Base-by-base conservation (phyloP, 257 asterid species). In the Hygrophila difformis region DNA sequence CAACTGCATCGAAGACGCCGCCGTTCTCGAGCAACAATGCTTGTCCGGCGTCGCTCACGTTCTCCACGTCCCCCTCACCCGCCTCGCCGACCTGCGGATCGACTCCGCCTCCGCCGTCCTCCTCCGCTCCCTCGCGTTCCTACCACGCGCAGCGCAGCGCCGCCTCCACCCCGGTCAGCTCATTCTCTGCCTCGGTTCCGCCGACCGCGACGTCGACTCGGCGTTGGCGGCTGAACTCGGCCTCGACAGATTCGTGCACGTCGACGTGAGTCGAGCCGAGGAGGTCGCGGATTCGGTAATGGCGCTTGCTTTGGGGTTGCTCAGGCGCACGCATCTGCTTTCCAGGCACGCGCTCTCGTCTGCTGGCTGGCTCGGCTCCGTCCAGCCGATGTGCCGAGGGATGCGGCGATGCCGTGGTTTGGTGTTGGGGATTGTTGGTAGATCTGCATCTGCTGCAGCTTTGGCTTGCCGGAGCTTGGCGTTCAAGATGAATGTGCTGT, bases 131-230 rank as follows among this genome's bases (percentile, higher is more conserved):
- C 82, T 89, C 42, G 73, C 94, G 3, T 89, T 89, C 80, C 93
- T 85, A 37, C 97, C 97, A 3, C 93, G 96, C 68, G 96, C 97
- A 5, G 96, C 94, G n/a, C 97, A 89, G 72, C 87, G 97, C 44
- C 81, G 91, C 12, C 94, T 84, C 57, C 93, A 91, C 12, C 87
- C 97, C 3, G 77, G 87, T 78, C 97, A 89, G 74, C 81, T 89
- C 45, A 75, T 89, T 38, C 82, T 85, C 18, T 85, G 96, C 76
- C 96, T 89, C 47, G 96, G 97, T 37, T 89, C 97, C 11, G 58
- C 97, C 49, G 97, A 89, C 72, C 75, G 80, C 15, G 74, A 81
- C 5, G 83, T 77, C n/a, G 96, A 84, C 68, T 84, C 97, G 21
- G 83, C 96, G 8, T 79, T 88, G 6, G 93, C 96, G 1, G 58